Base-by-base conservation (phyloP, 192 early-diverging fungal genomes). In the Backusella liffmaniae region DNA sequence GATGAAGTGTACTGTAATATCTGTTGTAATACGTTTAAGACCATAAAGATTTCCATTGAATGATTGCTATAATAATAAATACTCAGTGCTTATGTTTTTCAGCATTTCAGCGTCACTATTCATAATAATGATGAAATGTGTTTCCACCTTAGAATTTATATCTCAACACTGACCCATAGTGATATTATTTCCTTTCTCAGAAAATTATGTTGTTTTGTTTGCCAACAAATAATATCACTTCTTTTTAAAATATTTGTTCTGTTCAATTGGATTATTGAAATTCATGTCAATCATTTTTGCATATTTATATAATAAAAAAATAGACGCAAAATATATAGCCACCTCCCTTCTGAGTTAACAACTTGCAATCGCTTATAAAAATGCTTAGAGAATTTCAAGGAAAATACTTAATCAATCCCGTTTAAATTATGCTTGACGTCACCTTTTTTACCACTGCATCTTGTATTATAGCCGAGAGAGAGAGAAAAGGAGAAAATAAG, bases 391-490 rank as follows among this genome's bases (percentile, higher is more conserved):
- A 29, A 62, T 62, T 62, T 62, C 26, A 62, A 62, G 21, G 23
- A 62, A 62, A 62, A 62, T 29, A 62, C 56, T 62, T 62, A 62
- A 62, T 62, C 16, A 49, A 49, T 49, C 46, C 46, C 46, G 46
- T 49, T 49, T 49, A 49, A n/a, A n/a, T n/a, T 49, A n/a, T 5
- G 16, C 16, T 49, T 49, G 15, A 49, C 18, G 46, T 49, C 46
- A n/a, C 46, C n/a, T n/a, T n/a, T 49, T 49, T n/a, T 49, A 49
- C 5, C 6, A 49, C 5, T 49, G 16, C 16, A 49, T 49, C 21
- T 49, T 49, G 46, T 49, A 49, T 49, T 49, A n/a, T 5, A 49
- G 46, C 46, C 18, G 46, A 49, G 46, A 49, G 4, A 44, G 13
- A 49, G 5, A 49, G 6, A 49, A n/a, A 49, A 49, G 16, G 18